Conservation (phyloP, 2,329 filamentous ascomycete genomes). For the Trichoderma sp. region DNA sequence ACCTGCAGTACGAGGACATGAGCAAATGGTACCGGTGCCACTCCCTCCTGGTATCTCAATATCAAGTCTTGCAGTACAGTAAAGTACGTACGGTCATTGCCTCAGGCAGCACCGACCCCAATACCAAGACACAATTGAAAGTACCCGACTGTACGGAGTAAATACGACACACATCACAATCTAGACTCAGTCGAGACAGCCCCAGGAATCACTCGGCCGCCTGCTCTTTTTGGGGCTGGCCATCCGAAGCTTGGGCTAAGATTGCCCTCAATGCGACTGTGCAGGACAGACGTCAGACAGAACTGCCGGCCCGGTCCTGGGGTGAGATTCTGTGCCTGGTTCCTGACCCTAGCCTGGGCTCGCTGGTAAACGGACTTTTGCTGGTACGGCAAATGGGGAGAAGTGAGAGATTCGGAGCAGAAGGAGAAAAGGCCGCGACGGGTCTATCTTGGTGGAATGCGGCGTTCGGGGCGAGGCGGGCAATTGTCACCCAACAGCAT, state of each 20-base stretch:
- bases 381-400: neutral
- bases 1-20: neutral
- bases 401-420: neutral
- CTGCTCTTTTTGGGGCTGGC: slow-evolving; percentile 20
- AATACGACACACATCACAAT: neutral
- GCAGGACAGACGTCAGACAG: neutral
- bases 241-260: neutral
- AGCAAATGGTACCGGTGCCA: neutral
- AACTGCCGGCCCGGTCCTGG: neutral
- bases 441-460: neutral
- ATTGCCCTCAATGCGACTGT: slow-evolving; percentile 1
- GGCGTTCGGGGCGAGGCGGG: neutral
- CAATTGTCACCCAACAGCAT: neutral
- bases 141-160: neutral
- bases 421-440: neutral
- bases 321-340: slow-evolving; percentile 18
- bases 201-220: neutral
- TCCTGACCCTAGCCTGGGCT: neutral
- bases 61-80: neutral
- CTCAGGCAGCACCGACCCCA: neutral
- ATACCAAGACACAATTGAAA: neutral
- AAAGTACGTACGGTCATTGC: neutral
- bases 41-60: neutral
- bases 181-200: neutral
- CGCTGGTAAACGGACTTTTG: neutral